These are phyloP conservation scores for Curvularia spicifera DNA, from an alignment of 2,329 filamentous ascomycete species.

Conservation along the genomic window DNA sequence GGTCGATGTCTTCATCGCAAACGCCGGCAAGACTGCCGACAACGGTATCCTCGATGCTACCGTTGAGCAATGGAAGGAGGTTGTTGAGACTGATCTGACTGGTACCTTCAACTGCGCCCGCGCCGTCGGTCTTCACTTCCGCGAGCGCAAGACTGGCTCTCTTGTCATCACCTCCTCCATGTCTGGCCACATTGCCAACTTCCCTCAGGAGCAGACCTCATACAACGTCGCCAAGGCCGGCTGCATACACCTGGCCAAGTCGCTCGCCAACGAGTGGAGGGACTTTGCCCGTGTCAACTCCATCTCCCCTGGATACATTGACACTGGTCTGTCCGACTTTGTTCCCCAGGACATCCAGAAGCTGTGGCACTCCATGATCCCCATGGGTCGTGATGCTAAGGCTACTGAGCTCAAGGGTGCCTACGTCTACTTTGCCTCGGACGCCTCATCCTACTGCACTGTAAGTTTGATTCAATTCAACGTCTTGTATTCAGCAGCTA, in stretches of 20 bases:
- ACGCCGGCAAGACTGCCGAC: slow-evolving; percentile 74
- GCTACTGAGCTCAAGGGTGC: slow-evolving; percentile 81
- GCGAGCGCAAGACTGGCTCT: slow-evolving; percentile 67
- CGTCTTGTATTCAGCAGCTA: slow-evolving; percentile 6
- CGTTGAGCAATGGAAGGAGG: slow-evolving; percentile 74
- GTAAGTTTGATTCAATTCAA: slow-evolving; percentile 45
- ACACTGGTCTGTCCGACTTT: slow-evolving; percentile 71
- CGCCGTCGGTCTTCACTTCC: slow-evolving; percentile 82
- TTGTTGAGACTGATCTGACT: slow-evolving; percentile 86
- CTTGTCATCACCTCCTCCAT: slow-evolving; percentile 74
- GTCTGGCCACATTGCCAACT: slow-evolving; percentile 85
- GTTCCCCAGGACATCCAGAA: slow-evolving; percentile 71
- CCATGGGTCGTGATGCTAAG: slow-evolving; percentile 78
- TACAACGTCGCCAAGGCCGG: slow-evolving; percentile 65
- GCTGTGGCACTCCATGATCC: slow-evolving; percentile 79
- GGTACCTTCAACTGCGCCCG: slow-evolving; percentile 87
- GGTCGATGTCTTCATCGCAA: slow-evolving; percentile 71
- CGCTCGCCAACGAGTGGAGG: slow-evolving; percentile 72
- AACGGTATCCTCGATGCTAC: slow-evolving; percentile 71
- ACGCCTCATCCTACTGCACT: slow-evolving; percentile 83
- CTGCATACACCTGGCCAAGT: slow-evolving; percentile 68
- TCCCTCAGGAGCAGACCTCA: slow-evolving; percentile 68
- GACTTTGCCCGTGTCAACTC: slow-evolving; percentile 72
- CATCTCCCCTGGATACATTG: slow-evolving; percentile 72
- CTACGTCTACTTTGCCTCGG: slow-evolving; percentile 80